Evolutionary conservation across 805 yeast species (phyloP), one percentile per base, ranked within the genome.

Genomic region (Starmera pachycereana): DNA sequence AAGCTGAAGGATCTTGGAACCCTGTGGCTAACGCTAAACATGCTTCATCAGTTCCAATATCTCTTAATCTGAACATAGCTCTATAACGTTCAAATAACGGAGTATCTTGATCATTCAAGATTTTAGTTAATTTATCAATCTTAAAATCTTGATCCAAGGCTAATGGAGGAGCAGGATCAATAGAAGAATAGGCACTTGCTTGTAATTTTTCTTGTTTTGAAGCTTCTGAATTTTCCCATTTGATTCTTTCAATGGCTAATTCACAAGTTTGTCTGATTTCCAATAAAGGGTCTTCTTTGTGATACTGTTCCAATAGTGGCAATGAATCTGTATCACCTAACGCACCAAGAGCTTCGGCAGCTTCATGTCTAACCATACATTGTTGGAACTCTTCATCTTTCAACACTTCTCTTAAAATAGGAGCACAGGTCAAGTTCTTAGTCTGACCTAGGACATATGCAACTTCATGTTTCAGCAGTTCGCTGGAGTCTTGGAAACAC

Each of bases 281-380:
- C 48, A 85, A 69, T 40, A 78, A 62, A 13, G 95, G 92, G 57
- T 94, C 97, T 38, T 80, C 72, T 45, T 66, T 61, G 51, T 63
- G 69, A 61, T 80, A 87, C 40, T 78, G 65, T 45, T 74, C 63
- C 50, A 92, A 72, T 37, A 88, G 58, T 1, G 68, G 74, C 41
- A 92, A 60, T 12, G 95, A 82, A 6, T 74, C 81, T 33, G 63
- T 61, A 60, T 88, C 95, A 37, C 95, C 95, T 39, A 92, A 69
- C 35, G 98, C 98, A 45, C 98, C 99, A 40, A 92, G 70, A 34
- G 97, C 98, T 64, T 92, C 99, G 8, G 98, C 98, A 13, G 98
- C 98, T 63, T 92, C 99, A 61, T 92, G 99, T 62, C 99, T 82
- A 31, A 92, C 99, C 97, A 92, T 92, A 44, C 84, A 70, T 57